These are phyloP conservation scores for Pichia sporocuriosa DNA, from an alignment of 805 yeast species.

Conservation along the genomic window DNA sequence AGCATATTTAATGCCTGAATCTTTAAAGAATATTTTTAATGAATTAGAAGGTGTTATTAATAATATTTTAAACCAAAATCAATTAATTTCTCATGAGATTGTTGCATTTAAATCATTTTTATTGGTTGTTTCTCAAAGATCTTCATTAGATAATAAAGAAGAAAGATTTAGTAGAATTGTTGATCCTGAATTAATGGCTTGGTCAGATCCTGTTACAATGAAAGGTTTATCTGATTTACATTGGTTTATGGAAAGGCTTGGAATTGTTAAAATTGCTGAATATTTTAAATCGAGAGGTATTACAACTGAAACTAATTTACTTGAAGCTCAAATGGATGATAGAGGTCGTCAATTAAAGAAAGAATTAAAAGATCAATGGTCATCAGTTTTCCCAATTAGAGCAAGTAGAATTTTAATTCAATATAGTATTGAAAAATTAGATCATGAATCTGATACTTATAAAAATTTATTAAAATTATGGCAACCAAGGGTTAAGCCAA, in stretches of 20 bases:
- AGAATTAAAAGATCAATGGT: constrained; percentile 85
- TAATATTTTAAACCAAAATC: constrained; percentile 56
- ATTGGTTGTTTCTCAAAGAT: constrained; percentile 84
- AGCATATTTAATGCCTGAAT: constrained; percentile 92
- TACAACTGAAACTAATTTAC: constrained; percentile 63
- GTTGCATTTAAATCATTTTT: constrained; percentile 91
- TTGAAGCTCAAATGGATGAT: constrained; percentile 83
- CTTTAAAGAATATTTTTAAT: constrained; percentile 69
- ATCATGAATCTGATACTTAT: constrained; percentile 71
- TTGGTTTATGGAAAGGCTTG: constrained; percentile 98
- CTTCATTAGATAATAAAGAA: constrained; percentile 59
- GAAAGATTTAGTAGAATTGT: constrained; percentile 81
- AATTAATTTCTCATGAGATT: constrained; percentile 82
- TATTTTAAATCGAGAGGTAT: constrained; percentile 83
- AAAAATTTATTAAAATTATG: constrained; percentile 65
- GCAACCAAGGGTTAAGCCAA: constrained; percentile 91
- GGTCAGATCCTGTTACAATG: constrained; percentile 89
- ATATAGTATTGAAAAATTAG: constrained; percentile 87
- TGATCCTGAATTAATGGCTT: constrained; percentile 85
- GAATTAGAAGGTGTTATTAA: constrained; percentile 81
- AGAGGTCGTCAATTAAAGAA: constrained; percentile 71
- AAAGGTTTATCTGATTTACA: constrained; percentile 85
- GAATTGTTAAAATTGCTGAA: constrained; percentile 87
- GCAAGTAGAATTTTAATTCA: constrained; percentile 93
- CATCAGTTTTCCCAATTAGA: constrained; percentile 87